Evolutionary conservation across 257 asterid genomes (phyloP), one percentile per base, ranked within the genome.

Genomic region (Handroanthus guayacan): DNA sequence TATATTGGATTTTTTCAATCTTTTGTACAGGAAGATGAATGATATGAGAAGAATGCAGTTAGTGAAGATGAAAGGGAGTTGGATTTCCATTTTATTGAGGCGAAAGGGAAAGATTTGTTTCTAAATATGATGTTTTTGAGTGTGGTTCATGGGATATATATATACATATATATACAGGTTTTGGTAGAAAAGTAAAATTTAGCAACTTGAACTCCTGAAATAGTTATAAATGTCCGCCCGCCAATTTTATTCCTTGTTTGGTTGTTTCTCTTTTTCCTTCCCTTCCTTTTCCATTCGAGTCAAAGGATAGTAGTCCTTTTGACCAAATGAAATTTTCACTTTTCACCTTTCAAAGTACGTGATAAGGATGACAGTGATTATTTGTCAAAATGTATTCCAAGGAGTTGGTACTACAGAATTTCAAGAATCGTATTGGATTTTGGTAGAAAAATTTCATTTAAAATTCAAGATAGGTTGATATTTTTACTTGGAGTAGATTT

Each of bases 1-100:
- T 8, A n/a, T 52, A 1, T 39, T 71, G 39, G 36, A 16, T 55
- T 55, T 57, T 4, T 43, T 57, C 44, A 7, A 60, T 41, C 17
- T 44, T 16, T 72, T 72, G 31, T 16, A 1, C 31, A 72, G 25
- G 41, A 72, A 45, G 45, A 72, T 58, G 56, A 72, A 58, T 43
- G 77, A 61, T 17, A 34, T 16, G 25, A 72, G 57, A 14, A 72
- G 44, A 9, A 58, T 43, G 13, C 12, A 8, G 8, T 6, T 12
- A 3, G 31, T 43, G 77, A 72, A 43, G 44, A 8, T 54, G 52
- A 71, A 12, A 14, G 44, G 61, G 13, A 48, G 13, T 5, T 48
- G 44, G 14, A 34, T 38, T n/a, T 52, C 62, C 62, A 50, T 48
- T 52, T 69, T 34, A n/a, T 69, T 31, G 62, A 69, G 43, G 44